Base-by-base conservation (phyloP, 257 asterid species). In the Gentiana macrophylla region DNA sequence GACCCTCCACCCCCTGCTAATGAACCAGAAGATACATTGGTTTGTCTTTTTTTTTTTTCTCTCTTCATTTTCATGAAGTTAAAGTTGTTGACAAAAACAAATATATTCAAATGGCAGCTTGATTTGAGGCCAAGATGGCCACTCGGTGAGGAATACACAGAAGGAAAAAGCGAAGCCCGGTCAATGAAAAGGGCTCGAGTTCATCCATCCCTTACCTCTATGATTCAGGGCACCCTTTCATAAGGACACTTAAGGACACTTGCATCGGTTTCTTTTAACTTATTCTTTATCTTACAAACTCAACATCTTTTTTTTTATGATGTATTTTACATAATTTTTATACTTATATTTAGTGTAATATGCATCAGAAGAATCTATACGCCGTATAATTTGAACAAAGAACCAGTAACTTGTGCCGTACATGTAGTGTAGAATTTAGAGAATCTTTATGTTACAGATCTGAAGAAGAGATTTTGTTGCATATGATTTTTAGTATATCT, bases 121-220 rank as follows among this genome's bases (percentile, higher is more conserved):
- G 99, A 88, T 84, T 64, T 88, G 53, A 81, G 94, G 33, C 99
- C 97, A 61, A 80, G 99, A 67, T 92, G 99, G 99, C 97, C 97
- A 15, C 58, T 92, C 63, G 99, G 97, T 0, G 99, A 88, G 59
- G 97, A 85, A 55, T 76, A 73, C 5, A 94, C 84, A 0, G 81
- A 78, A 62, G 99, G 99, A 67, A 83, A 76, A 79, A 92, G 97
- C 58, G 94, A 85, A 59, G 99, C 97, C 11, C 89, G 97, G 2
- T 88, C 99, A 0, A 0, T 83, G 78, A 83, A 69, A 63, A 83
- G 70, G 12, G 99, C 97, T 3, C 66, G 99, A 62, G 47, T 92
- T 62, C 97, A 92, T 66, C 99, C 95, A 12, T 92, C 99, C 7
- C 95, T 92, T 50, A 88, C 99, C 52, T 83, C 99, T 66, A 62